A percentile compares a stretch with the other conserved stretches of the same genome.
Conservation (phyloP, 129 eudicot species). For the Saposhnikovia divaricata region DNA sequence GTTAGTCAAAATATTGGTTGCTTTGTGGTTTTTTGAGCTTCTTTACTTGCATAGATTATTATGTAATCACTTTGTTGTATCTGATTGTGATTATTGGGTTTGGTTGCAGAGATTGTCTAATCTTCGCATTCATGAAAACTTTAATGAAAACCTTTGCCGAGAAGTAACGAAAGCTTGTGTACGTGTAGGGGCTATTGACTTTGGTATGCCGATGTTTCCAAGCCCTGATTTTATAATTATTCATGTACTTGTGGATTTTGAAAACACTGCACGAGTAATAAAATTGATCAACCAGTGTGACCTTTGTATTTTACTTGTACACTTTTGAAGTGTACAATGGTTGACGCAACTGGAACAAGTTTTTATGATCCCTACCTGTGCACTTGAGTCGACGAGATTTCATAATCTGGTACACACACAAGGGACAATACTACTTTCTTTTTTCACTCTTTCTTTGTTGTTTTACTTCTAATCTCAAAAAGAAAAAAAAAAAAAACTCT, state of each 20-base stretch:
- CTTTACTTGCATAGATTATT: background rate
- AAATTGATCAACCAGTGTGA: background rate
- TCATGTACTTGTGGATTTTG: background rate
- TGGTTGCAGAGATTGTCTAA: conserved; percentile 75
- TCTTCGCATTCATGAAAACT: conserved; percentile 77
- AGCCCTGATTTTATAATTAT: background rate
- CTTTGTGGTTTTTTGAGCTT: background rate
- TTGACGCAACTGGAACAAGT: background rate
- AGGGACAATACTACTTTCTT: background rate
- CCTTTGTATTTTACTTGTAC: background rate
- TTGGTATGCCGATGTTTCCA: conserved; percentile 38
- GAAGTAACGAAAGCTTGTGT: conserved; percentile 75
- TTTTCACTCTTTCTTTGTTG: background rate
- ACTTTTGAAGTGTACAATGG: background rate
- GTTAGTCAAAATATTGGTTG: conserved; percentile 40
- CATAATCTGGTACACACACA: background rate
- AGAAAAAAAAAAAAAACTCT: background rate
- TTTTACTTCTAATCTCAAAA: background rate
- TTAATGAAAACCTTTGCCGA: conserved; percentile 68
- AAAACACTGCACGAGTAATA: background rate
- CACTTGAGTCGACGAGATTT: background rate
- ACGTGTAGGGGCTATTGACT: conserved; percentile 72
- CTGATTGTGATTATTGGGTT: background rate
- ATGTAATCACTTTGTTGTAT: background rate
- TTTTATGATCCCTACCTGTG: background rate